Conservation (phyloP, 345 rosid genomes). For the Gynandropsis gynandra region DNA sequence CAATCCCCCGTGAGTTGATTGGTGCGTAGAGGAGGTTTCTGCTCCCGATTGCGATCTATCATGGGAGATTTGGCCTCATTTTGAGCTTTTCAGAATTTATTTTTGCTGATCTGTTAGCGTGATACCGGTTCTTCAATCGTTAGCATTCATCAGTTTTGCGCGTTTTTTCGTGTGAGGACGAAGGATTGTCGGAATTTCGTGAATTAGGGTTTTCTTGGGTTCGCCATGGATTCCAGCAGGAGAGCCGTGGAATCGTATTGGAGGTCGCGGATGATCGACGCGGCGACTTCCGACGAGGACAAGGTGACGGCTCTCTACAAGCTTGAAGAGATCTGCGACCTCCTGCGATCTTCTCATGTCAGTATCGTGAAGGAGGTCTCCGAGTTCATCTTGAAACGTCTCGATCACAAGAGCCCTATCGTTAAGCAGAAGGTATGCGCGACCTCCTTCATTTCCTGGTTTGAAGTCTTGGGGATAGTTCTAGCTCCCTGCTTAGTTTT, state of each 20-base stretch:
- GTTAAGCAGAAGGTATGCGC: constrained; percentile 83
- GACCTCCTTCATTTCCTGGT: neutral
- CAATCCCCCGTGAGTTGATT: constrained; percentile 12
- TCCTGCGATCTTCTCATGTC: constrained; percentile 73
- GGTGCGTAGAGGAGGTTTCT: constrained; percentile 7
- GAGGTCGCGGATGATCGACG: constrained; percentile 93
- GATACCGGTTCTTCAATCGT: neutral
- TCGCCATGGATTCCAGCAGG: constrained; percentile 89
- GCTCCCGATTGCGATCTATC: constrained; percentile 18
- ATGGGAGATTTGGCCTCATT: constrained; percentile 14
- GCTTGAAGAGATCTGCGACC: constrained; percentile 89
- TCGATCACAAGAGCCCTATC: constrained; percentile 82
- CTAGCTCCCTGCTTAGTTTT: neutral
- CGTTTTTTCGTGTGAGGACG: constrained; percentile 13
- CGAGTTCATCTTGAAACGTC: constrained; percentile 72
- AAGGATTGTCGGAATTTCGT: constrained; percentile 7
- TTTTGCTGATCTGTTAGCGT: constrained; percentile 21
- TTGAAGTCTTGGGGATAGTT: constrained; percentile 1
- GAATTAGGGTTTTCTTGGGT: constrained; percentile 9
- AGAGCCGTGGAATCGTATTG: constrained; percentile 98
- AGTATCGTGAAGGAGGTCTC: constrained; percentile 92
- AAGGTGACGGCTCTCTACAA: constrained; percentile 94
- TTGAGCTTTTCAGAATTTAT: constrained; percentile 10
- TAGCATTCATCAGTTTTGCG: neutral
- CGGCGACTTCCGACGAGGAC: constrained; percentile 82